Percentiles rank a stretch among this genome's conserved stretches.
Evolutionary conservation across 164 flowering plant species (phyloP).

Genomic region (Vitis rupestris): DNA sequence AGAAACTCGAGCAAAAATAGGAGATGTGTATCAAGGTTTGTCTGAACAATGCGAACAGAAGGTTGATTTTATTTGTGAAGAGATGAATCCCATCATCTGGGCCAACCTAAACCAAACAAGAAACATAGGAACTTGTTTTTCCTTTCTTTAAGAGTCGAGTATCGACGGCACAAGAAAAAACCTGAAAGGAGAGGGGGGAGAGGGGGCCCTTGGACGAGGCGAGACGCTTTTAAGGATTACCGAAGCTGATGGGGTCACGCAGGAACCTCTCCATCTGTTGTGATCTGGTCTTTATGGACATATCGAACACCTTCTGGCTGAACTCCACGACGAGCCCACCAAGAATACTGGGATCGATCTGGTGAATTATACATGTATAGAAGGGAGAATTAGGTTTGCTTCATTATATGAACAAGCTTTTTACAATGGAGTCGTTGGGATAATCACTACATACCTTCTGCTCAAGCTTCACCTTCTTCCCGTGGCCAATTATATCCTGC

Average conservation of each 20-base stretch:
- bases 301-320: slow-evolving; percentile 59
- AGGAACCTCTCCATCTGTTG: slow-evolving; percentile 75
- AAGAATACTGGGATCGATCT: slow-evolving; percentile 72
- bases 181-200: not conserved
- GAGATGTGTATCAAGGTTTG: too few relatives aligned
- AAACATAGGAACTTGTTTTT: not conserved
- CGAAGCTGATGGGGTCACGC: slow-evolving; percentile 50
- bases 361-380: not conserved
- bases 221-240: slow-evolving; percentile 17
- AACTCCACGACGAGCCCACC: slow-evolving; percentile 77
- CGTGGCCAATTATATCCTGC: slow-evolving; percentile 68
- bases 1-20: too few relatives aligned
- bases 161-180: not conserved
- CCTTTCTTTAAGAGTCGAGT: too few relatives aligned
- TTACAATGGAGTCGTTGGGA: not conserved
- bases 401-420: not conserved
- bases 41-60: too few relatives aligned
- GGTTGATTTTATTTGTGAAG: too few relatives aligned
- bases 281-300: slow-evolving; percentile 75
- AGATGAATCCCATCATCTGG: too few relatives aligned
- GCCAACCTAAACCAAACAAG: not conserved
- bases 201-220: not conserved
- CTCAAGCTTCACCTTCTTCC: slow-evolving; percentile 60
- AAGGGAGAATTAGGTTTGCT: not conserved
- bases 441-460: slow-evolving; percentile 55